phyloP scores from a whole-genome alignment of 2,329 filamentous ascomycete species.

The Microsporum ferrugineum region DNA sequence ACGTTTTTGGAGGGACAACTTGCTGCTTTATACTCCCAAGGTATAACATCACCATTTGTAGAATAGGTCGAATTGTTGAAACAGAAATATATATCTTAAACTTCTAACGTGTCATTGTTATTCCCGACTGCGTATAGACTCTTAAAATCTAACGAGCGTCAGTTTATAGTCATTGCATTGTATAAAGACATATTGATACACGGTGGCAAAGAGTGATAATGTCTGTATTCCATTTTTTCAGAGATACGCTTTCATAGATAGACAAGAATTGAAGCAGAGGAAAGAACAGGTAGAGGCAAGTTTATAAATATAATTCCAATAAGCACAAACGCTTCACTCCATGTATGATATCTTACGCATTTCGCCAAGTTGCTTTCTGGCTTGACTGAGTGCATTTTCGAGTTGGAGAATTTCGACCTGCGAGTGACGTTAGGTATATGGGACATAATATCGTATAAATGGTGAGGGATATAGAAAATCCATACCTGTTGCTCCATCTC shows the following conservation, averaged over 20 bases:
- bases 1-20: neutral
- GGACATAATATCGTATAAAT: slow-evolving; percentile 5
- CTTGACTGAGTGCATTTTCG: slow-evolving; percentile 71
- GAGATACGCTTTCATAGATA: neutral
- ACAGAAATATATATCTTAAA: slow-evolving; percentile 3
- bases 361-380: slow-evolving; percentile 76
- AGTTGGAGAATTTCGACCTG: slow-evolving; percentile 95
- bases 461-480: slow-evolving; percentile 15
- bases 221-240: neutral
- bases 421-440: neutral
- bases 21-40: neutral
- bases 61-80: slow-evolving; percentile 3
- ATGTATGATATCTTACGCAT: slow-evolving; percentile 97
- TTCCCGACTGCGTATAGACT: neutral
- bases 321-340: slow-evolving; percentile 43
- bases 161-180: too few relatives aligned
- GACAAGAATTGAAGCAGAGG: neutral
- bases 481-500: slow-evolving; percentile 99
- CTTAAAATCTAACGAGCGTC: too few relatives aligned
- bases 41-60: neutral
- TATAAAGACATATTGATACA: neutral
- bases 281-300: neutral
- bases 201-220: neutral
- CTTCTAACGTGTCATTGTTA: neutral
- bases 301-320: neutral